phyloP scores from a whole-genome alignment of 768 basidiomycete species.

The Rhizopogon sp. region DNA sequence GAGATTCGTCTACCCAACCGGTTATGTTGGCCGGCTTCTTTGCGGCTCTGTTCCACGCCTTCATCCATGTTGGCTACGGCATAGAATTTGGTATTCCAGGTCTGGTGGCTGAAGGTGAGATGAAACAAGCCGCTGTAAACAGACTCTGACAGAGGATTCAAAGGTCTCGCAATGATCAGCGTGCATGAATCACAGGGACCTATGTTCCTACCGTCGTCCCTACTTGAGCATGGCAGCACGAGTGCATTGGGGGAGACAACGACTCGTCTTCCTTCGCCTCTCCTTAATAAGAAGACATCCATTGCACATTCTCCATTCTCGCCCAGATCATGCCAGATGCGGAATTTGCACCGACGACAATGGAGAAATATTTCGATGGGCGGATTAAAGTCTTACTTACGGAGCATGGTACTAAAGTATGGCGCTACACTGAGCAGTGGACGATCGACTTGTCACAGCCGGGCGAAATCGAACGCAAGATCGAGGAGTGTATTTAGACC shows the following conservation, averaged over 20 bases:
- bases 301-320: no score
- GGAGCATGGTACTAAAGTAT: no score
- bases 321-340: no score
- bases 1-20: conserved; percentile 27
- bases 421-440: conserved; percentile 35
- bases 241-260: background rate
- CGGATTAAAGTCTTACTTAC: no score
- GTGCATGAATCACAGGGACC: background rate
- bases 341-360: no score
- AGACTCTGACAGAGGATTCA: conserved; percentile 18
- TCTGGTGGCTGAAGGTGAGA: conserved; percentile 50
- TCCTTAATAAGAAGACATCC: background rate
- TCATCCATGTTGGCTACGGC: conserved; percentile 56
- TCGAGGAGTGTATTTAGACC: conserved; percentile 54
- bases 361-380: no score
- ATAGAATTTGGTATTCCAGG: conserved; percentile 54
- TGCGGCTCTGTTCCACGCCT: conserved; percentile 49
- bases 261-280: background rate
- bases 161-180: background rate
- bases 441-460: conserved; percentile 25
- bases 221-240: background rate
- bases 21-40: conserved; percentile 49
- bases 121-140: background rate
- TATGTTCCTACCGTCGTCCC: background rate
- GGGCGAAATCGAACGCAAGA: conserved; percentile 37